Evolutionary conservation across 495 filamentous ascomycete genomes (phyloP), one percentile per base, ranked within the genome.

Genomic region (Penicillium flavigenum): DNA sequence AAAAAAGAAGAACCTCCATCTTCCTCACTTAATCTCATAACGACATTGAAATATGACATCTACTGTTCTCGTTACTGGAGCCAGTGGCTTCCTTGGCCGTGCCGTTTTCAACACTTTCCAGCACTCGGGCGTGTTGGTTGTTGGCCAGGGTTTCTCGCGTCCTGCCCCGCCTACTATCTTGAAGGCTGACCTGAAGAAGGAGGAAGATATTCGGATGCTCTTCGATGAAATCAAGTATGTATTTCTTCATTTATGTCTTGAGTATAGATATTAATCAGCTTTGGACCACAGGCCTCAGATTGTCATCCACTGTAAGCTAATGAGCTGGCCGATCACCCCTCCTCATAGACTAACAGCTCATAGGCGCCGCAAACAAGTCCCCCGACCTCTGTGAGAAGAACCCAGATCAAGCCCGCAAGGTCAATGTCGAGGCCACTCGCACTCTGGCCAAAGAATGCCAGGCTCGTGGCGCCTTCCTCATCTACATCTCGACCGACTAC

Each of bases 401-500:
- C 63, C 92, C 91, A 22, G 83, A 86, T 41, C 86, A 86, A 58
- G 88, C 90, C 0, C 83, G 84, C 55, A 80, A 75, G 34, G 73
- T 96, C 59, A 97, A 97, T 67, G 83, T 93, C 26, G 80, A 84
- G 5, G 87, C 90, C 10, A 84, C 89, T 16, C 76, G 78, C 31
- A 63, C 66, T 20, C 83, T 97, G 19, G 91, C 92, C 19, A 71
- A 80, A 29, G 76, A 85, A 32, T 87, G 88, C 63, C 80, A 84
- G 17, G 62, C 74, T 16, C 82, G 84, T 11, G 72, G 71, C n/a
- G 83, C 86, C 59, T 68, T 96, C 48, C 79, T 96, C 31, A 83
- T 96, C 67, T 96, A 96, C 78, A 96, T 97, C 67, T 94, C 90
- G 0, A 96, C 92, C 41, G 92, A 97, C 76, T 97, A 97, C 69